Evolutionary conservation across 2,329 filamentous ascomycete genomes (phyloP).

Genomic region (Cladophialophora psammophila): DNA sequence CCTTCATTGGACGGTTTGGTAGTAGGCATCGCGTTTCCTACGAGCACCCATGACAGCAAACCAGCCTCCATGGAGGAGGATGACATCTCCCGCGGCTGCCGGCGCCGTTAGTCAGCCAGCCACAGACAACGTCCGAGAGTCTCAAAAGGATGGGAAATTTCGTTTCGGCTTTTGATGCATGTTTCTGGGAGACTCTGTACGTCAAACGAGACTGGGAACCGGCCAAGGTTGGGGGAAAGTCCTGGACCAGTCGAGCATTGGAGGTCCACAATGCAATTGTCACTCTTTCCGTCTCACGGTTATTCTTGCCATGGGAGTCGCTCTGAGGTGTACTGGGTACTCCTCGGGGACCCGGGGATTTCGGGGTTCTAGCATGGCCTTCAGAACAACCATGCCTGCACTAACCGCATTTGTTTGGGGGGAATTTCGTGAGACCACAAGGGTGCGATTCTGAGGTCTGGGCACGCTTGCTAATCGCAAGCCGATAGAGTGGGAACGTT

Average conservation of each 20-base stretch:
- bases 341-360: slow-evolving; percentile 24
- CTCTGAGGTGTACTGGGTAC: not conserved
- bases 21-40: not conserved
- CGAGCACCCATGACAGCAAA: not conserved
- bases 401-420: slow-evolving; percentile 10
- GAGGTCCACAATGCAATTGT: slow-evolving; percentile 8
- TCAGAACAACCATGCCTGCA: not conserved
- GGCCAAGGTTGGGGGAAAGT: not conserved
- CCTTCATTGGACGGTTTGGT: slow-evolving; percentile 7
- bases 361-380: slow-evolving; percentile 15
- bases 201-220: slow-evolving; percentile 19
- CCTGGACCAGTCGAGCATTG: not conserved
- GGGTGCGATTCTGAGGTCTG: slow-evolving; percentile 12
- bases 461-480: slow-evolving; percentile 10
- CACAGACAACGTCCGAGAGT: slow-evolving; percentile 2
- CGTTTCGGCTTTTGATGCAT: slow-evolving; percentile 6
- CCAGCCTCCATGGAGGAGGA: not conserved
- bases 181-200: slow-evolving; percentile 16
- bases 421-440: slow-evolving; percentile 17
- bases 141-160: slow-evolving; percentile 16
- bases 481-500: slow-evolving; percentile 9
- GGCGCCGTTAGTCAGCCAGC: slow-evolving; percentile 14
- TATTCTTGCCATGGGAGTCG: slow-evolving; percentile 10
- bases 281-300: slow-evolving; percentile 6
- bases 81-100: slow-evolving; percentile 6